A percentile compares a stretch with the other conserved stretches of the same genome.
Evolutionary conservation across 306 rosid genomes (phyloP).

Genomic region (Lupinus albus): DNA sequence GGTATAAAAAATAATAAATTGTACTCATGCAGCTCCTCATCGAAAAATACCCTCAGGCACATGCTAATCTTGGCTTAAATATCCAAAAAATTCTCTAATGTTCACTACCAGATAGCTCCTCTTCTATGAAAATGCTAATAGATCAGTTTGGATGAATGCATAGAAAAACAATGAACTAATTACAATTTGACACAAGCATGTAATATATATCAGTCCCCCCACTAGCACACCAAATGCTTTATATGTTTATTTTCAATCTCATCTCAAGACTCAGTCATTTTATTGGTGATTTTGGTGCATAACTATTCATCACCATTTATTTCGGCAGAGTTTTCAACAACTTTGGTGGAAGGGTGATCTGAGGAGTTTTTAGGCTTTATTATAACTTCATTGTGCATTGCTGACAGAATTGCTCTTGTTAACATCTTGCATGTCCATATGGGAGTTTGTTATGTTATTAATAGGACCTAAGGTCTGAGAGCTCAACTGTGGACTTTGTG

Average conservation of each 20-base stretch:
- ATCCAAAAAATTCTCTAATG: not conserved
- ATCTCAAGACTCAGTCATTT: not conserved
- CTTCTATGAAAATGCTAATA: not conserved
- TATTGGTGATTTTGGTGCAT: constrained; percentile 14
- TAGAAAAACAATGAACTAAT: constrained; percentile 27
- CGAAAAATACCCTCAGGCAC: not conserved
- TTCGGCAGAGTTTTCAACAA: not conserved
- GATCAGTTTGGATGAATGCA: constrained; percentile 25
- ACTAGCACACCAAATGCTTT: constrained; percentile 14
- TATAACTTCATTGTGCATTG: constrained; percentile 49
- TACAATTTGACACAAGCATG: constrained; percentile 36
- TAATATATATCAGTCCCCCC: constrained; percentile 29
- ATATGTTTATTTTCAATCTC: constrained; percentile 26
- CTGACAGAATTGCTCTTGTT: constrained; percentile 80
- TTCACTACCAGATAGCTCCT: not conserved
- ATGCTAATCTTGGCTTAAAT: constrained; percentile 12
- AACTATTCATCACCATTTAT: constrained; percentile 6
- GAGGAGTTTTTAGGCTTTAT: not conserved
- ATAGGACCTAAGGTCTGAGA: constrained; percentile 93
- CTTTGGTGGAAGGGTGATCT: not conserved
- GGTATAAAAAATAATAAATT: too few relatives aligned
- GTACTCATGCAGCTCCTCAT: too few relatives aligned
- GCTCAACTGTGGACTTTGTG: constrained; percentile 94
- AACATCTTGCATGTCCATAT: constrained; percentile 93
- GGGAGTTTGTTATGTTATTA: constrained; percentile 67